These are phyloP conservation scores for Bocquillonia castaneifolia DNA, from an alignment of 441 rosid species.

Conservation along the genomic window DNA sequence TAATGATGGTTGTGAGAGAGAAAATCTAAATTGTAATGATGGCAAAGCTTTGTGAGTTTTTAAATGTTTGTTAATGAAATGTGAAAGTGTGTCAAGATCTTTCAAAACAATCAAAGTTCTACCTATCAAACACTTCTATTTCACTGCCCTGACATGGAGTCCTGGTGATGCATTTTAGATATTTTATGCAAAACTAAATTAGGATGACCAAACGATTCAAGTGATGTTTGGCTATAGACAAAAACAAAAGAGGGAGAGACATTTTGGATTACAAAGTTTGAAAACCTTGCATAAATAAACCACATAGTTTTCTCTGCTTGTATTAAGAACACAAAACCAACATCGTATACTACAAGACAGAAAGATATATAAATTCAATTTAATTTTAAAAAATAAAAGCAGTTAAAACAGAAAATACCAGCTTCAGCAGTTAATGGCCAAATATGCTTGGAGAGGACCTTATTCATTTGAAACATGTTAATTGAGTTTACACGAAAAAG, in stretches of 20 bases:
- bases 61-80: too few relatives aligned
- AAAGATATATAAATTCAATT: neutral
- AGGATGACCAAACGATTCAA: neutral
- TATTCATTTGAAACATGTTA: slow-evolving; percentile 63
- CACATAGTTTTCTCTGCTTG: neutral
- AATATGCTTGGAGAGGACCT: slow-evolving; percentile 53
- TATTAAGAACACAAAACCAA: neutral
- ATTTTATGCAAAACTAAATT: neutral
- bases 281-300: neutral
- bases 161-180: neutral
- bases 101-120: too few relatives aligned
- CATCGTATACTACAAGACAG: neutral
- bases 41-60: too few relatives aligned
- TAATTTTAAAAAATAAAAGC: neutral
- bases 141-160: too few relatives aligned
- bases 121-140: too few relatives aligned
- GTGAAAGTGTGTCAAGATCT: too few relatives aligned
- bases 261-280: neutral
- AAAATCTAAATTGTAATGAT: too few relatives aligned
- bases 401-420: slow-evolving; percentile 31
- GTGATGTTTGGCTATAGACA: neutral
- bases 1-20: too few relatives aligned
- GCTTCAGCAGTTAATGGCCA: slow-evolving; percentile 42
- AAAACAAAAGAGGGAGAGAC: neutral
- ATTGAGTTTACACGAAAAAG: slow-evolving; percentile 47